phyloP scores from a whole-genome alignment of 2,329 filamentous ascomycete genomes.

The Phyllosticta citribraziliensis region DNA sequence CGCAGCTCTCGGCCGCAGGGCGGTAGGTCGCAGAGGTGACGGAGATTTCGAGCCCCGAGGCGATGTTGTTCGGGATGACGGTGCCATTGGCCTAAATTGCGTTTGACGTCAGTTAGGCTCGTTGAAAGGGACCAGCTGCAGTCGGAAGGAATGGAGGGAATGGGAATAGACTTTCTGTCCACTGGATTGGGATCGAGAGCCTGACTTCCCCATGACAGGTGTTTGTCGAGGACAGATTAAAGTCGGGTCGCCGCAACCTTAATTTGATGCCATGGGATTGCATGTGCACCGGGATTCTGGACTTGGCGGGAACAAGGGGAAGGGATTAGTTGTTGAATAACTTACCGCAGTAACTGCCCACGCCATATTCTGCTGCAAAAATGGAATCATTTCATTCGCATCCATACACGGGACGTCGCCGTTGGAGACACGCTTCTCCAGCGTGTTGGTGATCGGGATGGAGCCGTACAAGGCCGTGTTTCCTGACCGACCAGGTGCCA shows the following conservation, averaged over 20 bases:
- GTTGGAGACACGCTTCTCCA: constrained; percentile 25
- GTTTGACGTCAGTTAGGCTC: background rate
- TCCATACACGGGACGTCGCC: constrained; percentile 24
- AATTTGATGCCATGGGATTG: background rate
- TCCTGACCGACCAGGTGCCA: constrained; percentile 10
- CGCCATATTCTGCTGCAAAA: constrained; percentile 17
- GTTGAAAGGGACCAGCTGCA: background rate
- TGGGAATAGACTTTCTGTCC: background rate
- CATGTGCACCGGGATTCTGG: background rate
- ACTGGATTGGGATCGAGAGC: background rate
- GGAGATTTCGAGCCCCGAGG: constrained; percentile 29
- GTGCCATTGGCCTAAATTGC: constrained; percentile 26
- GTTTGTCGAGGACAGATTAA: background rate
- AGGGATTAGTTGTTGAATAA: constrained; percentile 9
- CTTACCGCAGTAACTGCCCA: constrained; percentile 17
- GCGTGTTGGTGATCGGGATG: constrained; percentile 35
- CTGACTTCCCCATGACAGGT: background rate
- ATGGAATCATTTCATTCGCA: constrained; percentile 16
- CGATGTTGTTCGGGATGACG: constrained; percentile 21
- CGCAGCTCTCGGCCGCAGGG: constrained; percentile 22
- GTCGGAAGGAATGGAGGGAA: background rate
- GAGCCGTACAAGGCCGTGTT: constrained; percentile 21
- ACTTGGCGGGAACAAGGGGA: too few species aligned
- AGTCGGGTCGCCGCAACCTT: background rate
- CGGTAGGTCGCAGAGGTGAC: constrained; percentile 30